Evolutionary conservation across 306 rosid genomes (phyloP).

Genomic region (apple (Malus domestica)): DNA sequence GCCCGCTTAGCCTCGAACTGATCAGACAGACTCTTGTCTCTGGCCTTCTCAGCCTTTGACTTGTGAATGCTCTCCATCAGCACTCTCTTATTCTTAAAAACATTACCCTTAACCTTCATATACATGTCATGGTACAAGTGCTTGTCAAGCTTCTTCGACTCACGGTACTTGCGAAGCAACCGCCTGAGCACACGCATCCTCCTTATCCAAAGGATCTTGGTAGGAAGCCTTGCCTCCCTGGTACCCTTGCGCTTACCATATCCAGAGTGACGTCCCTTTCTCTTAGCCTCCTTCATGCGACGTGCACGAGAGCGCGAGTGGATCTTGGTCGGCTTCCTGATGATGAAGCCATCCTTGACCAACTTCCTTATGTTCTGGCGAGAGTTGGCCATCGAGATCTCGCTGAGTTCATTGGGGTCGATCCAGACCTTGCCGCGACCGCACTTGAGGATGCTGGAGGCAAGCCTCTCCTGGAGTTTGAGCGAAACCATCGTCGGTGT

Average conservation of each 20-base stretch:
- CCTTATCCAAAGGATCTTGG: slow-evolving; percentile 93
- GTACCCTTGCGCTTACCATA: slow-evolving; percentile 97
- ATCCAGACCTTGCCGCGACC: slow-evolving; percentile 97
- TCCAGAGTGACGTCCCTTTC: slow-evolving; percentile 95
- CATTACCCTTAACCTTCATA: slow-evolving; percentile 98
- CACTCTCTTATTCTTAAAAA: slow-evolving; percentile 91
- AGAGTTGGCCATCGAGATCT: slow-evolving; percentile 97
- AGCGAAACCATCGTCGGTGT: slow-evolving; percentile 69
- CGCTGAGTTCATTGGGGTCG: slow-evolving; percentile 89
- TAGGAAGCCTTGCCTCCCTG: slow-evolving; percentile 94
- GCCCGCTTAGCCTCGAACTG: slow-evolving; percentile 93
- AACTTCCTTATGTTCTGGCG: slow-evolving; percentile 89
- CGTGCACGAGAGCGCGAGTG: slow-evolving; percentile 97
- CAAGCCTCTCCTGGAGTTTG: slow-evolving; percentile 86
- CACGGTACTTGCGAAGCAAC: slow-evolving; percentile 89
- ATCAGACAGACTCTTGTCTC: slow-evolving; percentile 89
- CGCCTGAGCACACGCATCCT: slow-evolving; percentile 95
- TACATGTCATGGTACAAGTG: slow-evolving; percentile 99
- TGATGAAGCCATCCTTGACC: slow-evolving; percentile 94
- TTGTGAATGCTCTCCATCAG: slow-evolving; percentile 96
- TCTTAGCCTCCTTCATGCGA: slow-evolving; percentile 85
- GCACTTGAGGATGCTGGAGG: slow-evolving; percentile 91
- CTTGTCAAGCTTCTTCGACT: slow-evolving; percentile 82
- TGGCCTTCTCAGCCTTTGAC: slow-evolving; percentile 94
- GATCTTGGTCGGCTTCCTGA: slow-evolving; percentile 93